These are phyloP conservation scores for Peniophora sp. DNA, from an alignment of 1,284 basidiomycete genomes.

Conservation along the genomic window DNA sequence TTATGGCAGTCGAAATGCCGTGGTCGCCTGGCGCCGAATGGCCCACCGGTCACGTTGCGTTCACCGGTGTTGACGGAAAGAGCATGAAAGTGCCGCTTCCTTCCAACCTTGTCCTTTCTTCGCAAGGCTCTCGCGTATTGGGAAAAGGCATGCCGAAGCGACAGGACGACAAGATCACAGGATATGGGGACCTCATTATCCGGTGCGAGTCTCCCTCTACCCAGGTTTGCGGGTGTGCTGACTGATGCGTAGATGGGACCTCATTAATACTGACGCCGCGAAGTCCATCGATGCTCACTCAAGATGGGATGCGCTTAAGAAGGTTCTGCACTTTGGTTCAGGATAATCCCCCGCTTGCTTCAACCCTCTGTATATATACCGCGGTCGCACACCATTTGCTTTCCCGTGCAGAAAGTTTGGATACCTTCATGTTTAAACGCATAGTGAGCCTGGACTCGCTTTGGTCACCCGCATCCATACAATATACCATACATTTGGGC, in stretches of 20 bases:
- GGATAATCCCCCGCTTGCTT: not conserved
- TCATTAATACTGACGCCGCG: not conserved
- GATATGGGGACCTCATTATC: conserved; percentile 74
- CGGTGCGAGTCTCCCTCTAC: conserved; percentile 38
- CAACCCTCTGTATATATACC: too few relatives aligned
- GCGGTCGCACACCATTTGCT: too few relatives aligned
- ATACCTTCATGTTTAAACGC: too few relatives aligned
- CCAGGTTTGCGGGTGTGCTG: not conserved
- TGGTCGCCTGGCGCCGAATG: conserved; percentile 37
- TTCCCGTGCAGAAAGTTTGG: too few relatives aligned
- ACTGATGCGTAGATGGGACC: not conserved
- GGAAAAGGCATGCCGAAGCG: conserved; percentile 81
- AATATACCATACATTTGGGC: too few relatives aligned
- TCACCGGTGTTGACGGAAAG: conserved; percentile 68
- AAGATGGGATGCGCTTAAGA: not conserved
- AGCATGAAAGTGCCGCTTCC: conserved; percentile 57
- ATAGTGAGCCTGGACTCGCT: too few relatives aligned
- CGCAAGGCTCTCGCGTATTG: conserved; percentile 55
- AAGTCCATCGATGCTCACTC: not conserved
- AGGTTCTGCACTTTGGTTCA: not conserved
- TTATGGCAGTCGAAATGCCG: conserved; percentile 60
- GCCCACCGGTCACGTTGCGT: conserved; percentile 39
- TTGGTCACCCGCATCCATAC: too few relatives aligned
- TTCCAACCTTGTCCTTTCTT: conserved; percentile 53
- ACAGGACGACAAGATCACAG: conserved; percentile 51